A percentile compares a stretch with the other conserved stretches of the same genome.
Conservation (phyloP, 352 stramenopile genomes). For the Aphanomyces euteiches region DNA sequence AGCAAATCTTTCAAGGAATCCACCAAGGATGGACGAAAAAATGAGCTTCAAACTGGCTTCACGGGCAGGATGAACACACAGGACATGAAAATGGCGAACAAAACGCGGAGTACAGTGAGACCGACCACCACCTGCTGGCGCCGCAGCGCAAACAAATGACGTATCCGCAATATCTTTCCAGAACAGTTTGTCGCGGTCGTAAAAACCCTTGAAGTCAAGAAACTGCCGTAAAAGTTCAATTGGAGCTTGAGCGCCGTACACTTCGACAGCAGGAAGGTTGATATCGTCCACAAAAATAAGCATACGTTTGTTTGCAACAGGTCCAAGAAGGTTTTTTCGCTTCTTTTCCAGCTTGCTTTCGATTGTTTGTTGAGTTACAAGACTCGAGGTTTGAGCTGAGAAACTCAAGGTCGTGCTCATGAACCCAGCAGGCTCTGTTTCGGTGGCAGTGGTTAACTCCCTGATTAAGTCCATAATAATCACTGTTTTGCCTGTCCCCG, state of each 20-base stretch:
- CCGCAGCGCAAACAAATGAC: constrained; percentile 86
- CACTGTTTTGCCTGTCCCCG: constrained; percentile 87
- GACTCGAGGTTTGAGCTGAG: constrained; percentile 85
- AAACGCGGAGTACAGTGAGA: constrained; percentile 89
- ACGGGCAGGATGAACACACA: constrained; percentile 90
- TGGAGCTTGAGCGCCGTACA: constrained; percentile 91
- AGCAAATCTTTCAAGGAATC: constrained; percentile 89
- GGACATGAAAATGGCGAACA: constrained; percentile 92
- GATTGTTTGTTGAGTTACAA: constrained; percentile 88
- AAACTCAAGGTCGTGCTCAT: constrained; percentile 80
- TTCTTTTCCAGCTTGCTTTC: constrained; percentile 95
- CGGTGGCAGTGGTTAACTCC: constrained; percentile 41
- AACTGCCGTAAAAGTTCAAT: constrained; percentile 94
- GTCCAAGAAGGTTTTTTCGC: constrained; percentile 90
- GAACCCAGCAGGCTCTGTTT: constrained; percentile 18
- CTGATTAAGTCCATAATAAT: constrained; percentile 76
- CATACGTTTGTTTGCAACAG: constrained; percentile 81
- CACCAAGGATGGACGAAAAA: constrained; percentile 90
- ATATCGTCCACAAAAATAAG: constrained; percentile 95
- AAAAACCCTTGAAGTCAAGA: constrained; percentile 94
- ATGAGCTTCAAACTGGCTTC: constrained; percentile 89
- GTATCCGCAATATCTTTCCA: constrained; percentile 95
- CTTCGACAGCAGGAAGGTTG: constrained; percentile 91
- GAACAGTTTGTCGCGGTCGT: constrained; percentile 95
- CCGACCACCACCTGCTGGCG: constrained; percentile 85